Evolutionary conservation across 352 stramenopile genomes (phyloP).

Genomic region (Phytophthora citrophthora): DNA sequence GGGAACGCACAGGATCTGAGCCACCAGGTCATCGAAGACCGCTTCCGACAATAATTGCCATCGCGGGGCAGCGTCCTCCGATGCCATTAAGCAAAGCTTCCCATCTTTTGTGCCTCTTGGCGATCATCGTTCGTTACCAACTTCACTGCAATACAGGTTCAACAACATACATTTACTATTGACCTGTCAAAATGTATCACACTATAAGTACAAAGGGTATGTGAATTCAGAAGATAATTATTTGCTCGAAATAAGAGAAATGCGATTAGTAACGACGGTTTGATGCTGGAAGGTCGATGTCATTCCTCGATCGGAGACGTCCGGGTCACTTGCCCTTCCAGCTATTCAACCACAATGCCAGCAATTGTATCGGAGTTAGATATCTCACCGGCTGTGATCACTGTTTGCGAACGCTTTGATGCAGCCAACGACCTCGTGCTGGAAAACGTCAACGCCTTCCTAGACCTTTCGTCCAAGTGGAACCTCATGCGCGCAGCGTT

Average conservation of each 20-base stretch:
- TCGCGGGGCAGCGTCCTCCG: conserved; percentile 3
- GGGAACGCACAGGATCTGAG: conserved; percentile 54
- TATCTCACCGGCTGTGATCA: conserved; percentile 57
- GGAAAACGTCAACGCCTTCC: conserved; percentile 53
- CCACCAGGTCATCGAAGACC: conserved; percentile 55
- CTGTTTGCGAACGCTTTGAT: conserved; percentile 53
- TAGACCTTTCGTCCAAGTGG: conserved; percentile 62
- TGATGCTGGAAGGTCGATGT: neutral
- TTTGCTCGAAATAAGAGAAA: conserved; percentile 3
- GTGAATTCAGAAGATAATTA: neutral
- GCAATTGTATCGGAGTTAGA: neutral
- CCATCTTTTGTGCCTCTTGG: conserved; percentile 15
- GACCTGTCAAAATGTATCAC: no score
- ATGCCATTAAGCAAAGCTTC: conserved; percentile 25
- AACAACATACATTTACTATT: no score
- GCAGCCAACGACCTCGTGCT: conserved; percentile 58
- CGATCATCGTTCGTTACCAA: conserved; percentile 1
- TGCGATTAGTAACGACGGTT: conserved; percentile 12
- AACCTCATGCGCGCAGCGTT: conserved; percentile 61
- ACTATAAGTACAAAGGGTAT: neutral
- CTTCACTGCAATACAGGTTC: conserved; percentile 1
- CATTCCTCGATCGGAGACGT: conserved; percentile 25
- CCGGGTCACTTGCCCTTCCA: neutral
- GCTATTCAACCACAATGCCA: neutral
- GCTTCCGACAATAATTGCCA: conserved; percentile 46